A percentile compares a stretch with the other conserved stretches of the same genome.
Evolutionary conservation across 495 filamentous ascomycete genomes (phyloP).

Genomic region (Penicillium odoratum): DNA sequence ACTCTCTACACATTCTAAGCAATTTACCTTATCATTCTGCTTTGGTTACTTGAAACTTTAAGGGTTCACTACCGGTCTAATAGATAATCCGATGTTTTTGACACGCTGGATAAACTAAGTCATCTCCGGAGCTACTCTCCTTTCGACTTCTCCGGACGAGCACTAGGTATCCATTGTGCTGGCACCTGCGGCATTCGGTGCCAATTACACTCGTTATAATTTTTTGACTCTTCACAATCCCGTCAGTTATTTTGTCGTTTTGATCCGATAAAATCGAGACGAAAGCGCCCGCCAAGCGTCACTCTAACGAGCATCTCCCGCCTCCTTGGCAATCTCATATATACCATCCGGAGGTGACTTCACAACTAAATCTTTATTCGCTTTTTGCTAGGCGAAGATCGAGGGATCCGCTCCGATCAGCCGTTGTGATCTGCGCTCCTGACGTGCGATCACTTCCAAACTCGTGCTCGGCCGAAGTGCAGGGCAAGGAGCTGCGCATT

Average conservation of each 20-base stretch:
- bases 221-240: not conserved
- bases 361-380: not conserved
- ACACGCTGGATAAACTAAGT: slow-evolving; percentile 14
- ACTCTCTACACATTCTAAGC: not conserved
- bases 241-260: not conserved
- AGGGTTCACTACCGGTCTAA: not conserved
- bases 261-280: not conserved
- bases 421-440: slow-evolving; percentile 20
- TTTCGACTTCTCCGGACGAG: slow-evolving; percentile 4
- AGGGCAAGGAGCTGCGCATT: slow-evolving; percentile 20
- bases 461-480: slow-evolving; percentile 10
- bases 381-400: not conserved
- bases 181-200: slow-evolving; percentile 50
- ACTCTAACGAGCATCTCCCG: slow-evolving; percentile 1
- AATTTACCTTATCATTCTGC: not conserved
- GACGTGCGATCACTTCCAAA: slow-evolving; percentile 6
- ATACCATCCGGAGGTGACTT: not conserved
- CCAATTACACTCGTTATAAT: slow-evolving; percentile 59
- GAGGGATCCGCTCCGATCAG: slow-evolving; percentile 9
- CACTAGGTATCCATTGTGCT: slow-evolving; percentile 13
- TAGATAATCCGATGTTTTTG: slow-evolving; percentile 20
- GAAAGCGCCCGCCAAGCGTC: slow-evolving; percentile 3
- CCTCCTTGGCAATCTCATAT: slow-evolving; percentile 1
- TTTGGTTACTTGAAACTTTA: slow-evolving; percentile 3
- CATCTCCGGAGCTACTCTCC: slow-evolving; percentile 4